phyloP scores from a whole-genome alignment of 495 filamentous ascomycete genomes.

The Hyaloscypha hepaticicola region DNA sequence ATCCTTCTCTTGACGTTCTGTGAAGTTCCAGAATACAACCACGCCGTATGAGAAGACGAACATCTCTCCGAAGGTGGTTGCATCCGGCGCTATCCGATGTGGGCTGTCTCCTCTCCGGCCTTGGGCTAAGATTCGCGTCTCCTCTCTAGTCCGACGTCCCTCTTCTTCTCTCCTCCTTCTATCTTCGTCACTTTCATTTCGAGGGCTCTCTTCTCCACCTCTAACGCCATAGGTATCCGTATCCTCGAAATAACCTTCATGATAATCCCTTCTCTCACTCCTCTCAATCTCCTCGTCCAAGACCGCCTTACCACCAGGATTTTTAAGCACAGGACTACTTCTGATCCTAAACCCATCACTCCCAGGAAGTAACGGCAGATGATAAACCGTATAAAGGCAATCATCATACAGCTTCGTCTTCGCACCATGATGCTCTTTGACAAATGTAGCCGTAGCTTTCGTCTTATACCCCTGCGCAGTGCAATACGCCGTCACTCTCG shows the following conservation, averaged over 20 bases:
- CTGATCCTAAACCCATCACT: conserved; percentile 80
- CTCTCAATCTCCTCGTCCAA: conserved; percentile 96
- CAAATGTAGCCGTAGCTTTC: conserved; percentile 79
- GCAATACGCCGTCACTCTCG: conserved; percentile 92
- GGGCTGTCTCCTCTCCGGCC: conserved; percentile 31
- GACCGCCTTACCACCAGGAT: conserved; percentile 86
- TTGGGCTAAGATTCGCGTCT: conserved; percentile 25
- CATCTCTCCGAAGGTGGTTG: conserved; percentile 84
- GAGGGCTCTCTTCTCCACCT: conserved; percentile 37
- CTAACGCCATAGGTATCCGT: conserved; percentile 43
- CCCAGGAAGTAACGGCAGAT: conserved; percentile 83
- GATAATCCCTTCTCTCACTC: conserved; percentile 84
- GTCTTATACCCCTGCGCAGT: conserved; percentile 92
- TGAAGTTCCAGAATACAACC: conserved; percentile 98
- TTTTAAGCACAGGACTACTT: conserved; percentile 89
- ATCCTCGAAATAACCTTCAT: conserved; percentile 79
- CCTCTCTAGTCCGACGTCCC: conserved; percentile 25
- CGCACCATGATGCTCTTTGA: conserved; percentile 85
- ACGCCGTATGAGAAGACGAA: conserved; percentile 98
- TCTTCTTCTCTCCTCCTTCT: conserved; percentile 34
- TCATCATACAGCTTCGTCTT: conserved; percentile 99
- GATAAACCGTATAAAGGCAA: conserved; percentile 93
- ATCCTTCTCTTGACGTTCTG: conserved; percentile 92
- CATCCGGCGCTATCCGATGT: conserved; percentile 58
- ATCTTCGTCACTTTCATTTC: conserved; percentile 35